Base-by-base conservation (phyloP, 2,329 filamentous ascomycete genomes). In the Aspergillus melleus region DNA sequence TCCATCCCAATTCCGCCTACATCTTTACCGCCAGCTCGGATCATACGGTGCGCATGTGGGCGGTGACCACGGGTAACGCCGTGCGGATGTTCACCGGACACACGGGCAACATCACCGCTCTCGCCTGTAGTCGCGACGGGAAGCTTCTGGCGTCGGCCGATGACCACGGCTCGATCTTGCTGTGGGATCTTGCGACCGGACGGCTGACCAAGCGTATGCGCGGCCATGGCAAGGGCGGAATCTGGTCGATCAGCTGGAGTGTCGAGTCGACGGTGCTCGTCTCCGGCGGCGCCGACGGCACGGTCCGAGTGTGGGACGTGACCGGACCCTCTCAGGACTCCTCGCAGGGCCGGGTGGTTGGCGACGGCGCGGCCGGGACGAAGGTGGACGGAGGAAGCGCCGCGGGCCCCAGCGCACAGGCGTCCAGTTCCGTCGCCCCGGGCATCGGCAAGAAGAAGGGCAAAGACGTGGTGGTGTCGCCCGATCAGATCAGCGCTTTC, bases 31-130 rank as follows among this genome's bases (percentile, higher is more conserved):
- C 90, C 3, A 96, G 92, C 12, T 90, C 90, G 66, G 93, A 99
- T 76, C 94, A 94, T 75, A 95, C 92, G 0, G 91, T 98, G 36
- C 89, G 95, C 30, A 98, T 99, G 94, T 99, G 95, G 95, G 89
- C 92, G 10, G 86, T 97, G n/a, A 85, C 87, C 11, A 94, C 90
- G 9, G 95, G 95, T 29, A 88, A 89, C 62, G 92, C 92, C 39
- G 91, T 97, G 5, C 90, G 95, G 26, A 87, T 98, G 70, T 96
- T 98, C 72, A 92, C 91, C 0, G 95, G 95, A 1, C 95, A 99
- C 72, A 90, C 87, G 0, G 92, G 95, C 53, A 91, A 92, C 70
- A 88, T 98, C 72, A 96, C 90, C 14, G 86, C 92, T 0, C 80
- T 98, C 26, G 87, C 94, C 64, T 96, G 92, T 70, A 89, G 91